Evolutionary conservation across 768 basidiomycete species (phyloP).

Genomic region (Rhizopogon vulgaris): DNA sequence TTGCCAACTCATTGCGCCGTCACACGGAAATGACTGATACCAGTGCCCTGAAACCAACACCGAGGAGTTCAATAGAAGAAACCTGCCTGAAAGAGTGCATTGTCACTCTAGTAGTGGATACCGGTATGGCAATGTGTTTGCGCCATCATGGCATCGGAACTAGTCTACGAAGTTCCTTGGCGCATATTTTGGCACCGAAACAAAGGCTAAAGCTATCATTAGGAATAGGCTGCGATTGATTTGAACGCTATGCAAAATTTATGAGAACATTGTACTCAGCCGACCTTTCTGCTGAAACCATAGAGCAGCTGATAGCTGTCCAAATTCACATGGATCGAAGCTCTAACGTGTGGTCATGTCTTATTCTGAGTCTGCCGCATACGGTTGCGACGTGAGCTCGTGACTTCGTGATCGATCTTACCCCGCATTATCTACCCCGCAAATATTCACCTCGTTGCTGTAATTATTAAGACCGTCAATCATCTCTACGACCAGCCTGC

Average conservation of each 20-base stretch:
- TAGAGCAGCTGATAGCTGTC: not conserved
- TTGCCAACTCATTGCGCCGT: no score
- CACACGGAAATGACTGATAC: no score
- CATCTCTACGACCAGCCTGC: no score
- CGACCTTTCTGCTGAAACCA: no score
- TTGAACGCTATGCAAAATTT: not conserved
- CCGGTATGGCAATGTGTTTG: not conserved
- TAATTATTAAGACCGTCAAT: not conserved
- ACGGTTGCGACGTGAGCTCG: no score
- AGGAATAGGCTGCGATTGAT: not conserved
- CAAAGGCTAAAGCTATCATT: not conserved
- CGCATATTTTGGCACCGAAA: not conserved
- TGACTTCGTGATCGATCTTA: not conserved
- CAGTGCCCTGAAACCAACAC: no score
- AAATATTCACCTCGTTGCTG: not conserved
- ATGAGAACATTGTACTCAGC: not conserved
- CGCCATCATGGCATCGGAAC: not conserved
- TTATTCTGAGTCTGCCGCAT: constrained; percentile 1
- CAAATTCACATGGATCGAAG: not conserved
- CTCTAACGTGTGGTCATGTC: not conserved
- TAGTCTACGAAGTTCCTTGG: no score
- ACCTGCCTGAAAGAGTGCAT: no score
- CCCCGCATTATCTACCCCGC: constrained; percentile 1
- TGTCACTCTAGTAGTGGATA: no score
- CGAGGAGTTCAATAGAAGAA: no score